These are phyloP conservation scores for Eucalyptus microcorys DNA, from an alignment of 345 rosid genomes.

Conservation along the genomic window DNA sequence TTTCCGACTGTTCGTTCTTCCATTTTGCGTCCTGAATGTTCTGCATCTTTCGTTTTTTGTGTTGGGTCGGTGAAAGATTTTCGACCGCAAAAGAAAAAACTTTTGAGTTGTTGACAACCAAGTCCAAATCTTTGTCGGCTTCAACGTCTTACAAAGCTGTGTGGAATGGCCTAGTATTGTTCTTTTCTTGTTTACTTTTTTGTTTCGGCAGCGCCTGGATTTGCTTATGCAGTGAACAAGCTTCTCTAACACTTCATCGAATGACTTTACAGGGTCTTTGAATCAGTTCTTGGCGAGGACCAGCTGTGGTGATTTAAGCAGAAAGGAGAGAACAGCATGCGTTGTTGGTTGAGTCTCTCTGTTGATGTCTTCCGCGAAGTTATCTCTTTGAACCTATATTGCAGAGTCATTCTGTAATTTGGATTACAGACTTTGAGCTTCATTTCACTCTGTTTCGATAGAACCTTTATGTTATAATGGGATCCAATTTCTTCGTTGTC, in stretches of 20 bases:
- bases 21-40: not conserved
- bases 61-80: not conserved
- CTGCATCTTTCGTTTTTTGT: not conserved
- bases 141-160: not conserved
- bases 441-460: not conserved
- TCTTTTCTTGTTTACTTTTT: not conserved
- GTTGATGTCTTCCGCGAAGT: conserved; percentile 52
- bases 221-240: not conserved
- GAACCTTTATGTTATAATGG: conserved; percentile 16
- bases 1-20: not conserved
- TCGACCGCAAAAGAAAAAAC: not conserved
- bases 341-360: conserved; percentile 50
- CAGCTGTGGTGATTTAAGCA: not conserved
- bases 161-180: not conserved
- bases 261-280: not conserved
- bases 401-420: conserved; percentile 77
- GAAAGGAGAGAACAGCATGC: conserved; percentile 38
- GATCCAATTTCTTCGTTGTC: conserved; percentile 20
- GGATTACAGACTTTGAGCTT: not conserved
- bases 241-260: not conserved
- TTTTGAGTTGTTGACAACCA: not conserved
- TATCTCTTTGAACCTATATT: conserved; percentile 54
- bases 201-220: not conserved
- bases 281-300: not conserved
- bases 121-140: not conserved